These are phyloP conservation scores for Nakazawaea pomicola DNA, from an alignment of 805 yeast species.

Conservation along the genomic window DNA sequence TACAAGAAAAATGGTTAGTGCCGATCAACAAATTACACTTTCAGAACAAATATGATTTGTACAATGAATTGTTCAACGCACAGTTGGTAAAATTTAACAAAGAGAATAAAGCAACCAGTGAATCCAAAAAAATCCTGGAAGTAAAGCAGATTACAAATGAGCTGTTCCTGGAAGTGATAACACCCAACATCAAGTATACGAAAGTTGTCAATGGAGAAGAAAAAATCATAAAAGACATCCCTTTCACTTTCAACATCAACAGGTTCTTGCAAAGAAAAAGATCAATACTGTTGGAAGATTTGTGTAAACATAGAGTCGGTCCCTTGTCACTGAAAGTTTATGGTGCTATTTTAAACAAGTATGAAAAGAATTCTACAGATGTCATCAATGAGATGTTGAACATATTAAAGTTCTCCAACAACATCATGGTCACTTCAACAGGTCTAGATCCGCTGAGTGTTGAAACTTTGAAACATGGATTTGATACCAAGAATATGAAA, in stretches of 20 bases:
- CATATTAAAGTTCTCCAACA: slow-evolving; percentile 23
- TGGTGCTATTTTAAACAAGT: slow-evolving; percentile 44
- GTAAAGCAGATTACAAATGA: slow-evolving; percentile 53
- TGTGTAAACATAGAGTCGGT: slow-evolving; percentile 69
- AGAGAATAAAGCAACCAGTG: slow-evolving; percentile 33
- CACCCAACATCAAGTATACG: slow-evolving; percentile 3
- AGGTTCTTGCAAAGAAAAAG: slow-evolving; percentile 67
- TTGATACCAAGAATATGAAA: slow-evolving; percentile 30
- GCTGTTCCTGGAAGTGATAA: slow-evolving; percentile 30
- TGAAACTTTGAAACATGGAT: slow-evolving; percentile 19
- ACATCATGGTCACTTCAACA: slow-evolving; percentile 25
- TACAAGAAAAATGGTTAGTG: slow-evolving; percentile 44
- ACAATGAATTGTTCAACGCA: slow-evolving; percentile 31
- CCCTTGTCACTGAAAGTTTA: slow-evolving; percentile 61
- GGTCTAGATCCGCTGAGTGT: slow-evolving; percentile 26
- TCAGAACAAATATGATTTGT: slow-evolving; percentile 26
- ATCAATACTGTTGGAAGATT: slow-evolving; percentile 53
- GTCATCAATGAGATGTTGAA: slow-evolving; percentile 16
- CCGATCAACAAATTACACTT: slow-evolving; percentile 36
- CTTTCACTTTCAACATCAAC: slow-evolving; percentile 57
- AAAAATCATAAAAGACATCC: slow-evolving; percentile 42
- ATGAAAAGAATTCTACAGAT: slow-evolving; percentile 54
- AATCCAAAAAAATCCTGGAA: slow-evolving; percentile 51
- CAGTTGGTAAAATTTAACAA: slow-evolving; percentile 29
- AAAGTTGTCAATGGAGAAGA: slow-evolving; percentile 19